These are phyloP conservation scores for Cordyceps tenuipes DNA, from an alignment of 2,329 filamentous ascomycete genomes.

Conservation along the genomic window DNA sequence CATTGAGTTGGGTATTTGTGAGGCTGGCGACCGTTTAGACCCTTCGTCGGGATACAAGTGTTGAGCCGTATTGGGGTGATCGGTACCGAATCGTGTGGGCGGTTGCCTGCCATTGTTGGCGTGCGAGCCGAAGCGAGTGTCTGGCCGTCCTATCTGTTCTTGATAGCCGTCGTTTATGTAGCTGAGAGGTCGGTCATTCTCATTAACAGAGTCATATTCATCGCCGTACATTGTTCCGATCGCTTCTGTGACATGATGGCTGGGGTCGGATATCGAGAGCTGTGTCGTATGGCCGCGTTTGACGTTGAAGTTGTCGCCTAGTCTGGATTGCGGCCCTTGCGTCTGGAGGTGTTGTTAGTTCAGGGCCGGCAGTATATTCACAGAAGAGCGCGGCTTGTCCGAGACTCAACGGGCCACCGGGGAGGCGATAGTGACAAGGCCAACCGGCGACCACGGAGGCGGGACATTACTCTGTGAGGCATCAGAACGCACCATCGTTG, in stretches of 20 bases:
- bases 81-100: conserved; percentile 38
- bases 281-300: conserved; percentile 51
- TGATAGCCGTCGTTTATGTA: conserved; percentile 54
- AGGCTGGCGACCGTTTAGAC: conserved; percentile 36
- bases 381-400: background rate
- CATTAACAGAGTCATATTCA: conserved; percentile 54
- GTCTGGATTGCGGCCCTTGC: conserved; percentile 46
- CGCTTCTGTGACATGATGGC: conserved; percentile 88
- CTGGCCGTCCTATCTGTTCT: conserved; percentile 34
- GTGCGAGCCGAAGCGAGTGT: conserved; percentile 24
- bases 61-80: conserved; percentile 27
- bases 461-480: background rate
- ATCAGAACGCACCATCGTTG: conserved; percentile 41
- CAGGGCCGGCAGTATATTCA: background rate
- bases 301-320: conserved; percentile 47
- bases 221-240: conserved; percentile 88
- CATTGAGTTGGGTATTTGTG: conserved; percentile 30
- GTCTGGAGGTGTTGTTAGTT: conserved; percentile 31
- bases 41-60: conserved; percentile 25
- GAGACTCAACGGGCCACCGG: background rate
- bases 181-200: conserved; percentile 58
- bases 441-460: background rate
- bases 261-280: conserved; percentile 72
- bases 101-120: conserved; percentile 30
- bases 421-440: background rate